A percentile compares a stretch with the other conserved stretches of the same genome.
These are phyloP conservation scores for Chlamydomonas sphaeroides DNA, from an alignment of 139 green algal genomes.

Conservation along the genomic window DNA sequence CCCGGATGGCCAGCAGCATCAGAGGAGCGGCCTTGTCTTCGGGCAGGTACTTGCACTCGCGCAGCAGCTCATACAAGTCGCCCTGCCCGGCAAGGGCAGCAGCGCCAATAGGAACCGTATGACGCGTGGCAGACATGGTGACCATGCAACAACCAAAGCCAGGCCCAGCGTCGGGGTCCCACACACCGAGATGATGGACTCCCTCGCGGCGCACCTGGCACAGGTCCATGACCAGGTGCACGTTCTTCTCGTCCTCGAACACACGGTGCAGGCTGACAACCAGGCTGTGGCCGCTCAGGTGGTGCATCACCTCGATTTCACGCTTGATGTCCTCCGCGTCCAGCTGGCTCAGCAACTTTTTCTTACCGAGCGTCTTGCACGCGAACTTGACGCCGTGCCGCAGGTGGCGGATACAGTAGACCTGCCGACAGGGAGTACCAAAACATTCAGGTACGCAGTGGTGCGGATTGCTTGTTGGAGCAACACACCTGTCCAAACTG, in stretches of 20 bases:
- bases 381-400: slow-evolving; percentile 6
- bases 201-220: no score
- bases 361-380: slow-evolving; percentile 42
- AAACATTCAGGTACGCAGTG: no score
- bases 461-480: no score
- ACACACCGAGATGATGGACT: no score
- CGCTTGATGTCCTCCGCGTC: slow-evolving; percentile 39
- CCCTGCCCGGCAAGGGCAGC: slow-evolving; percentile 63
- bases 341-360: slow-evolving; percentile 35
- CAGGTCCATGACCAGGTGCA: slow-evolving; percentile 91
- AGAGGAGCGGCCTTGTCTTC: slow-evolving; percentile 45
- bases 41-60: slow-evolving; percentile 38
- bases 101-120: no score
- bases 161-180: no score
- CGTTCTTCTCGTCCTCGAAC: slow-evolving; percentile 81
- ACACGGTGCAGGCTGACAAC: slow-evolving; percentile 66
- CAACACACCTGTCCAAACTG: slow-evolving; percentile 35
- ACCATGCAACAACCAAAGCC: no score
- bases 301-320: slow-evolving; percentile 44
- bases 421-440: neutral
- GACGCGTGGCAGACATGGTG: no score
- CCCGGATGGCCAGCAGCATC: slow-evolving; percentile 38
- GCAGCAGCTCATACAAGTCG: slow-evolving; percentile 89
- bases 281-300: slow-evolving; percentile 39
- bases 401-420: slow-evolving; percentile 24